A percentile compares a stretch with the other conserved stretches of the same genome.
phyloP scores from a whole-genome alignment of 2,329 filamentous ascomycete species.

The Aschersonia sp. region DNA sequence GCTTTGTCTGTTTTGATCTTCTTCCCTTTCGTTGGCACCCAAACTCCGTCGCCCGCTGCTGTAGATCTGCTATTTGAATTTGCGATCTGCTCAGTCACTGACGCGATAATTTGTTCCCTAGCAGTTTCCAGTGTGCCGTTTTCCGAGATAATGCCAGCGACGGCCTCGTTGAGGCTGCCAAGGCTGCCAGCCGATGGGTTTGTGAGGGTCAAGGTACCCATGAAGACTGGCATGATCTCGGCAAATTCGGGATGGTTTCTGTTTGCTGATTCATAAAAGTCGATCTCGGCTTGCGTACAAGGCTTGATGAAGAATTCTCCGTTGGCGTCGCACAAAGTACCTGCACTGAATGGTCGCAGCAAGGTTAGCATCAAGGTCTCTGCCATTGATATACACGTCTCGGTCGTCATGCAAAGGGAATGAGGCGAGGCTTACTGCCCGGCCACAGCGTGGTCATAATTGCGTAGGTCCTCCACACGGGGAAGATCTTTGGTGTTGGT shows the following conservation, averaged over 20 bases:
- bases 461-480: slow-evolving; percentile 45
- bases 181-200: slow-evolving; percentile 27
- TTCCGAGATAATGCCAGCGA: slow-evolving; percentile 27
- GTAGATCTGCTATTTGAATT: slow-evolving; percentile 5
- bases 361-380: background rate
- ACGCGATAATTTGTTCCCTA: slow-evolving; percentile 18
- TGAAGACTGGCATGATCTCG: slow-evolving; percentile 69
- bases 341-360: slow-evolving; percentile 46
- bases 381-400: background rate
- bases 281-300: slow-evolving; percentile 71
- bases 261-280: slow-evolving; percentile 69
- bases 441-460: slow-evolving; percentile 65
- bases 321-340: slow-evolving; percentile 70
- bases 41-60: slow-evolving; percentile 14
- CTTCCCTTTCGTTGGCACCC: slow-evolving; percentile 34
- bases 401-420: background rate
- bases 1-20: slow-evolving; percentile 65
- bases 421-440: slow-evolving; percentile 54
- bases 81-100: slow-evolving; percentile 18
- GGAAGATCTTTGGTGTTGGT: slow-evolving; percentile 27
- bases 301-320: slow-evolving; percentile 90
- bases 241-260: slow-evolving; percentile 58
- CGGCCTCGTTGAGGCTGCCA: slow-evolving; percentile 29
- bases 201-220: slow-evolving; percentile 65
- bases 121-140: slow-evolving; percentile 16